phyloP scores from a whole-genome alignment of 108 stramenopile genomes.

The Aurantiochytrium sp. region DNA sequence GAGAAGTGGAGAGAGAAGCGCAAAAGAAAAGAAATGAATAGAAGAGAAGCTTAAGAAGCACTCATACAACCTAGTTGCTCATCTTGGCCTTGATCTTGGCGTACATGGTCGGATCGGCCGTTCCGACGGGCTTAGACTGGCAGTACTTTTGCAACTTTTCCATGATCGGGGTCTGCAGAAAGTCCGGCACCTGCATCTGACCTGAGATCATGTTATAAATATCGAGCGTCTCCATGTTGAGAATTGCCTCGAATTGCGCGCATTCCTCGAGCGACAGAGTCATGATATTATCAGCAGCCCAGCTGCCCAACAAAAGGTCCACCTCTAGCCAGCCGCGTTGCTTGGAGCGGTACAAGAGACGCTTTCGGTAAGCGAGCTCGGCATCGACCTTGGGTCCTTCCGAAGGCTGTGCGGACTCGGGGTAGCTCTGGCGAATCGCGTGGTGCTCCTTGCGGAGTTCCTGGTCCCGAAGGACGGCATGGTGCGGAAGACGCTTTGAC shows the following conservation, averaged over 20 bases:
- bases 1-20: background rate
- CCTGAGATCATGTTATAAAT: constrained; percentile 92
- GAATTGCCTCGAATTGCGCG: constrained; percentile 86
- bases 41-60: background rate
- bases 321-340: constrained; percentile 98
- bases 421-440: constrained; percentile 1
- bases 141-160: constrained; percentile 6
- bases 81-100: constrained; percentile 8
- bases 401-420: background rate
- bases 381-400: background rate
- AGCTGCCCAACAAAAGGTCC: constrained; percentile 91
- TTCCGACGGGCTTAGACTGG: background rate
- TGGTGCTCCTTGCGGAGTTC: background rate
- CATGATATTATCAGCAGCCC: constrained; percentile 83
- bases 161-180: background rate
- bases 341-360: constrained; percentile 89
- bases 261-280: constrained; percentile 60
- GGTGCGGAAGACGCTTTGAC: background rate
- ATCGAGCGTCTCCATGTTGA: constrained; percentile 96
- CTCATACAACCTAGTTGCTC: background rate
- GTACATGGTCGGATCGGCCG: background rate
- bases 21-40: background rate
- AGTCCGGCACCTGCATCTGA: constrained; percentile 22
- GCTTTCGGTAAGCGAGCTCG: constrained; percentile 49
- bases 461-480: background rate